Evolutionary conservation across 2,329 filamentous ascomycete genomes (phyloP).

Genomic region (Dothideomycetidae sp.): DNA sequence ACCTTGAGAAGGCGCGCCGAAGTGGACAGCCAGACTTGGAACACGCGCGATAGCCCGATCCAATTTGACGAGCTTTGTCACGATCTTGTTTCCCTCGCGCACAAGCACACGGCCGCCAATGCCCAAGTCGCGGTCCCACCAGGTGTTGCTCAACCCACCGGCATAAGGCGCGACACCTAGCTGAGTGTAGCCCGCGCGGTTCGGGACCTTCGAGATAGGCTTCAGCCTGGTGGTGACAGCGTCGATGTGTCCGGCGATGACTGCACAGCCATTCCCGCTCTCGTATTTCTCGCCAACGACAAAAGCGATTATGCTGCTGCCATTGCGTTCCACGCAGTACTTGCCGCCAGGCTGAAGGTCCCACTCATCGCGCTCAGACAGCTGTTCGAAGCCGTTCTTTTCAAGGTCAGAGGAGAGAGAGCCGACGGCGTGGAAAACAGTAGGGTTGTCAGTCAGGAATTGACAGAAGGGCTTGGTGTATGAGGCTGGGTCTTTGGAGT

Average conservation of each 20-base stretch:
- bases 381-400: conserved; percentile 59
- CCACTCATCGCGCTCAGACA: conserved; percentile 74
- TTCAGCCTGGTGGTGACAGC: conserved; percentile 82
- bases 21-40: conserved; percentile 85
- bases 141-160: conserved; percentile 72
- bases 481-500: conserved; percentile 11
- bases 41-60: conserved; percentile 90
- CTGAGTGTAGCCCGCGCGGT: conserved; percentile 72
- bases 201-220: conserved; percentile 75
- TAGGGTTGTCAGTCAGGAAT: conserved; percentile 82
- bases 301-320: conserved; percentile 74
- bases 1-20: conserved; percentile 54
- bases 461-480: conserved; percentile 76
- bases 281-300: conserved; percentile 66
- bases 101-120: conserved; percentile 83
- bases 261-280: conserved; percentile 72
- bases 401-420: conserved; percentile 61
- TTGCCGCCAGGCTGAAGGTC: conserved; percentile 67
- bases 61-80: conserved; percentile 71
- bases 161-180: conserved; percentile 88
- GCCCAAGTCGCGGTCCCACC: conserved; percentile 93
- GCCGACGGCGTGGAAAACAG: conserved; percentile 78
- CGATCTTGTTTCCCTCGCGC: conserved; percentile 65
- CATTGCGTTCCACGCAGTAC: conserved; percentile 79
- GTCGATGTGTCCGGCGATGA: conserved; percentile 86